Evolutionary conservation across 1,284 basidiomycete species (phyloP), one percentile per base, ranked within the genome.

Genomic region (Malassezia cuniculi): DNA sequence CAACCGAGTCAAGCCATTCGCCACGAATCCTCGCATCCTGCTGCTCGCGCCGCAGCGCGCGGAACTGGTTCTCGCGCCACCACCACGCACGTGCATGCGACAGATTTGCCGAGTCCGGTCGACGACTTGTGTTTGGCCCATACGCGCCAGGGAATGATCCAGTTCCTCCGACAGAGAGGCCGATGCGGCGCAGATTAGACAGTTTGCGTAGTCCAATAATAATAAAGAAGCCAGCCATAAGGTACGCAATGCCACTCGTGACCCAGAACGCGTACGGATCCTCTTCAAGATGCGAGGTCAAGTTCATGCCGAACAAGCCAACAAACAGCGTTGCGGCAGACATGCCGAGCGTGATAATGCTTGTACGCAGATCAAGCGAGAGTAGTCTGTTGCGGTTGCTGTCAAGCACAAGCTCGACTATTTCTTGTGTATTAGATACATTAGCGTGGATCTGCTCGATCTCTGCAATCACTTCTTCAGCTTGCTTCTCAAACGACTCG

Each of bases 371-470:
- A 66, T 95, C 90, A 17, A 95, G 74, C 17, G 86, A 84, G 11
- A 95, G 73, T 10, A 97, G 73, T 3, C 82, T 78, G 65, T 97
- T 97, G 32, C 90, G 81, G 70, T 93, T 93, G 41, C 86, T 84
- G 68, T 97, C 90, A 31, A 97, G 75, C 61, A 95, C 89, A 41
- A 97, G 75, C 69, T 97, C 90, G 5, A 93, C 85, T 35, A 95
- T 90, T 69, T 95, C 89, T 71, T 94, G 87, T 0, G 89, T 95
- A 12, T 85, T 86, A 70, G 85, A 81, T 39, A 95, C 85, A 63
- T 63, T 59, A 8, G 46, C 46, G 18, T 45, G 34, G 17, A 62
- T 51, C 15, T 52, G 50, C 7, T 48, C 50, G 7, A 55, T 52
- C 38, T 63, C 53, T 1, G 48, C 48, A 5, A 60, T 41, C 1